Percentiles rank a stretch among this genome's conserved stretches.
phyloP scores from a whole-genome alignment of 164 flowering plant genomes.

The Litsea cubeba region DNA sequence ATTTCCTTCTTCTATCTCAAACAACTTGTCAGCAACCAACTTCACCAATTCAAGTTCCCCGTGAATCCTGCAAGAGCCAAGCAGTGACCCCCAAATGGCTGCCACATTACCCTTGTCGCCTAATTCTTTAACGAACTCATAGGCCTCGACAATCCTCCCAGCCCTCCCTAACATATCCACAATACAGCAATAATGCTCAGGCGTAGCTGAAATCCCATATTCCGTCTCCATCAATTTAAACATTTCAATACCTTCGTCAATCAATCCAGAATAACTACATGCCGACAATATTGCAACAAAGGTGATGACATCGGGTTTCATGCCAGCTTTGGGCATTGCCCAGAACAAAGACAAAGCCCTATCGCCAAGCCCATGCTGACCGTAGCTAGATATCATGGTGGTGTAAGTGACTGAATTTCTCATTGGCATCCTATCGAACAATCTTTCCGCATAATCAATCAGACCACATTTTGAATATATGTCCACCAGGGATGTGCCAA shows the following conservation, averaged over 20 bases:
- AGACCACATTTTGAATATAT: slow-evolving; percentile 81
- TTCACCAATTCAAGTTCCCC: slow-evolving; percentile 57
- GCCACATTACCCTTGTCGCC: slow-evolving; percentile 45
- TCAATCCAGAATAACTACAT: slow-evolving; percentile 74
- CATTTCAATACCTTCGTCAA: slow-evolving; percentile 70
- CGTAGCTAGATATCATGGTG: slow-evolving; percentile 79
- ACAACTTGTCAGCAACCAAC: slow-evolving; percentile 46
- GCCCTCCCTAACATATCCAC: slow-evolving; percentile 89
- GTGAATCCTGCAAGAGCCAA: slow-evolving; percentile 74
- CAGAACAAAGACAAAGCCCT: slow-evolving; percentile 57
- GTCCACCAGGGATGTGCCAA: slow-evolving; percentile 70
- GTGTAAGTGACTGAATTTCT: slow-evolving; percentile 77
- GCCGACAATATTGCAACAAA: slow-evolving; percentile 79
- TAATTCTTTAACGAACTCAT: slow-evolving; percentile 48
- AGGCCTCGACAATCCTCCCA: slow-evolving; percentile 77
- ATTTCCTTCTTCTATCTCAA: slow-evolving; percentile 42
- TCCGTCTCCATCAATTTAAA: slow-evolving; percentile 60
- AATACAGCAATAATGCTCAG: slow-evolving; percentile 77
- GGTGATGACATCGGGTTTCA: slow-evolving; percentile 71
- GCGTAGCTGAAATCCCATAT: slow-evolving; percentile 41
- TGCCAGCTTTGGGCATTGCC: slow-evolving; percentile 39
- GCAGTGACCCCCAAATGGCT: slow-evolving; percentile 86
- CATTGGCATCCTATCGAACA: slow-evolving; percentile 34
- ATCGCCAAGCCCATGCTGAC: slow-evolving; percentile 81
- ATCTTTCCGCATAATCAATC: slow-evolving; percentile 50